A percentile compares a stretch with the other conserved stretches of the same genome.
Conservation (phyloP, 805 yeast genomes). For the Cyberlindnera mississippiensis region DNA sequence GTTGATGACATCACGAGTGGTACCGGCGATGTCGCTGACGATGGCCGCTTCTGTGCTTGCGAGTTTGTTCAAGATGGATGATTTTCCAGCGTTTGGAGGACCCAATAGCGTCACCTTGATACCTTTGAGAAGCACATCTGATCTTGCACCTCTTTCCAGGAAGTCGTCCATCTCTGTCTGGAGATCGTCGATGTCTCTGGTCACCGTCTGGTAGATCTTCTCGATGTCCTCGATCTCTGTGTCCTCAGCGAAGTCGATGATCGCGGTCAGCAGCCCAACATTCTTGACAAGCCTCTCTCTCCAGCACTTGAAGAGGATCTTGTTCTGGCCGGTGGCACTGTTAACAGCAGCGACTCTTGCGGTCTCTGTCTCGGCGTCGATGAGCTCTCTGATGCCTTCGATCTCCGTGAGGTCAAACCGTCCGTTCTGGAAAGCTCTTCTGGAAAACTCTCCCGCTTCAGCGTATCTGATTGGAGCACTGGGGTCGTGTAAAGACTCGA, state of each 20-base stretch:
- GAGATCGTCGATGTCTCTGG: slow-evolving; percentile 37
- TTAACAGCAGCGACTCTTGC: slow-evolving; percentile 74
- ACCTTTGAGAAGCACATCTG: slow-evolving; percentile 68
- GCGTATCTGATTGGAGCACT: slow-evolving; percentile 65
- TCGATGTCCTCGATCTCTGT: slow-evolving; percentile 70
- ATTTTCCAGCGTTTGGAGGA: slow-evolving; percentile 96
- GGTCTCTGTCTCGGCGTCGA: slow-evolving; percentile 90
- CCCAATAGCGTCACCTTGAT: slow-evolving; percentile 73
- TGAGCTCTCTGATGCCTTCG: slow-evolving; percentile 84
- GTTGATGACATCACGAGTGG: slow-evolving; percentile 87
- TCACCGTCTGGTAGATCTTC: slow-evolving; percentile 48
- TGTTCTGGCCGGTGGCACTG: slow-evolving; percentile 69
- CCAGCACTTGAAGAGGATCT: slow-evolving; percentile 57
- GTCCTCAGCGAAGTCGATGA: slow-evolving; percentile 94
- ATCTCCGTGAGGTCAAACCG: slow-evolving; percentile 82
- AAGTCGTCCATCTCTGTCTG: slow-evolving; percentile 41
- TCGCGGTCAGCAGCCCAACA: slow-evolving; percentile 76
- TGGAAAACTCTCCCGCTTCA: slow-evolving; percentile 89
- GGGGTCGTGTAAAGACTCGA: slow-evolving; percentile 48
- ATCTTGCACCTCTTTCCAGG: slow-evolving; percentile 43
- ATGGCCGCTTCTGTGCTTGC: slow-evolving; percentile 83
- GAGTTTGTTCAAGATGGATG: slow-evolving; percentile 74
- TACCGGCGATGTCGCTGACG: slow-evolving; percentile 89
- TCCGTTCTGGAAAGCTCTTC: slow-evolving; percentile 81
- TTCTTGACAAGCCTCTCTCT: slow-evolving; percentile 57